Conservation (phyloP, 306 rosid genomes). For the Sicyos edulis region DNA sequence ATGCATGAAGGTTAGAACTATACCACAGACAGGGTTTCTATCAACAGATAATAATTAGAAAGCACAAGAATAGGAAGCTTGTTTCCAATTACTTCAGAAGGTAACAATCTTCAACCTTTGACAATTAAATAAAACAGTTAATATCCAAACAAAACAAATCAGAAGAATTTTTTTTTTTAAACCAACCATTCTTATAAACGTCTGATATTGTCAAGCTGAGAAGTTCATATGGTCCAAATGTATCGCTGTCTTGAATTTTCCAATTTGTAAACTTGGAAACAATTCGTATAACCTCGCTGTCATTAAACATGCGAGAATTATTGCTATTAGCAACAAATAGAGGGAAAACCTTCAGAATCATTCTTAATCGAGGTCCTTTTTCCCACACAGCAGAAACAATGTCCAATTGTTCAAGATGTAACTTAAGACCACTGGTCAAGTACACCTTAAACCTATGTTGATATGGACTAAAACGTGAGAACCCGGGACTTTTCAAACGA, state of each 20-base stretch:
- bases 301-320: conserved; percentile 33
- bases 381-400: conserved; percentile 44
- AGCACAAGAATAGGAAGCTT: not conserved
- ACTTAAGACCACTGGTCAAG: conserved; percentile 38
- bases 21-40: conserved; percentile 2
- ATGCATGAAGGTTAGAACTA: not conserved
- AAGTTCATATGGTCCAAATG: conserved; percentile 88
- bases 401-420: conserved; percentile 46
- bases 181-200: conserved; percentile 47
- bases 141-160: conserved; percentile 20
- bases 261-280: conserved; percentile 51
- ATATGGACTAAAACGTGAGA: conserved; percentile 53
- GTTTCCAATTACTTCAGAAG: not conserved
- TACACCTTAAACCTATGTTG: conserved; percentile 30
- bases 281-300: conserved; percentile 52
- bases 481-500: conserved; percentile 92
- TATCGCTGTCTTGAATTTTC: conserved; percentile 40
- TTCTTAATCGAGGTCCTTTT: conserved; percentile 63
- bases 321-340: conserved; percentile 18
- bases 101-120: not conserved
- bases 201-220: conserved; percentile 35
- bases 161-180: too few species aligned
- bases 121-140: not conserved
- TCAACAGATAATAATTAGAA: not conserved
- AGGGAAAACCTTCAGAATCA: conserved; percentile 73